Base-by-base conservation (phyloP, 345 rosid genomes). In the Microcos paniculata region DNA sequence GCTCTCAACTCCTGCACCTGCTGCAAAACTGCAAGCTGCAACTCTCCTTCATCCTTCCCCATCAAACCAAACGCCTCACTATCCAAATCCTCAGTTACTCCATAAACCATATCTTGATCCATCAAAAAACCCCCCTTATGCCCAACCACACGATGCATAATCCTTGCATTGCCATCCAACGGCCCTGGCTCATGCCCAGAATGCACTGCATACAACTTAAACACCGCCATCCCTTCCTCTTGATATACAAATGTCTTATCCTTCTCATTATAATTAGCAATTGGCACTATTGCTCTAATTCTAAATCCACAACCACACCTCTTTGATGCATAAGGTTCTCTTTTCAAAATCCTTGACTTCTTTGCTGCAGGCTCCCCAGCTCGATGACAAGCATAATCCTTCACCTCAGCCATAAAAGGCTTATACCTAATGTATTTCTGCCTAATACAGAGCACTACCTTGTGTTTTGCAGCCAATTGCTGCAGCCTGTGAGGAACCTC, bases 121-220 rank as follows among this genome's bases (percentile, higher is more conserved):
- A 87, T 80, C 76, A 87, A 63, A 80, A 90, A 83, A 7, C 90
- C 88, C 31, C 90, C 97, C 75, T 90, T 93, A 68, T 89, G 93
- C 84, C 98, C 99, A 81, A 96, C 92, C 73, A 96, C 87, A 40
- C 99, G 87, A 84, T 96, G 99, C 91, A 96, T 93, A 77, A 96
- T 96, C 82, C 99, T 92, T 1, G 99, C 99, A 67, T 93, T 92
- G 26, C 99, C 99, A 87, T 96, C 98, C 82, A 88, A 65, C 0
- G 99, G 98, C 71, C 99, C 99, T 0, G 99, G 99, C 75, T 96
- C 98, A 74, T 96, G 99, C n/a, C 99, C 97, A 0, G 99, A 87
- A 88, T 96, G 99, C 64, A 96, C 99, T 0, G 97, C 99, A 74
- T 92, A 96, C 19, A 96, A 74, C 87, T 92, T 96, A 78, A 96